Base-by-base conservation (phyloP, 129 eudicot species). In the Tagetes patula region DNA sequence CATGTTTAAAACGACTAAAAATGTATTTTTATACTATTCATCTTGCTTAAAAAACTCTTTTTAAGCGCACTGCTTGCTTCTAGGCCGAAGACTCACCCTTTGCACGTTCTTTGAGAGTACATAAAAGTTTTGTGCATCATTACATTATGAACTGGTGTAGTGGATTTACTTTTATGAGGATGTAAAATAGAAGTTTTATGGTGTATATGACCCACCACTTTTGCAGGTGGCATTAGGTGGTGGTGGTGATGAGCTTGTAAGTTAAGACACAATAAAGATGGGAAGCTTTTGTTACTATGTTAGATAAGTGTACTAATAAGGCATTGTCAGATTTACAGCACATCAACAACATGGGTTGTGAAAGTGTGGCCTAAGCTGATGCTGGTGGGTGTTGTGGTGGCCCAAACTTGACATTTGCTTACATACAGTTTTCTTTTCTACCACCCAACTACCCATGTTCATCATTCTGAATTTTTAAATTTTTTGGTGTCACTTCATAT, bases 311-410 rank as follows among this genome's bases (percentile, higher is more conserved):
- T 56, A 68, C 69, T 12, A 67, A 63, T 78, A 50, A 55, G 68
- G 61, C 64, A 72, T 7, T 78, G 82, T 78, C 82, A 78, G 82
- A 78, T 55, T 78, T 78, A 78, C 82, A 78, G 77, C 82, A 61
- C 65, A 78, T 12, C 33, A 78, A 4, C 73, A 78, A 78, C 77
- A 71, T 78, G 82, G 82, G 77, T 33, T 74, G 7, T 65, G 82
- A 3, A 63, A 78, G 67, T 71, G 82, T 78, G 77, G 82, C 36
- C 72, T 70, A 71, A 78, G 82, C 49, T 71, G 72, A 50, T 77
- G 75, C 8, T 43, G 31, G 63, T 58, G 38, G 61, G 32, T 58
- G 69, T 47, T 62, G 77, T 37, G 69, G 69, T 74, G 82, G 77
- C 77, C 82, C 72, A 34, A n/a, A 32, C 67, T 39, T 65, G 33